Evolutionary conservation across 306 rosid species (phyloP).

Genomic region (Gleditsia sinensis): DNA sequence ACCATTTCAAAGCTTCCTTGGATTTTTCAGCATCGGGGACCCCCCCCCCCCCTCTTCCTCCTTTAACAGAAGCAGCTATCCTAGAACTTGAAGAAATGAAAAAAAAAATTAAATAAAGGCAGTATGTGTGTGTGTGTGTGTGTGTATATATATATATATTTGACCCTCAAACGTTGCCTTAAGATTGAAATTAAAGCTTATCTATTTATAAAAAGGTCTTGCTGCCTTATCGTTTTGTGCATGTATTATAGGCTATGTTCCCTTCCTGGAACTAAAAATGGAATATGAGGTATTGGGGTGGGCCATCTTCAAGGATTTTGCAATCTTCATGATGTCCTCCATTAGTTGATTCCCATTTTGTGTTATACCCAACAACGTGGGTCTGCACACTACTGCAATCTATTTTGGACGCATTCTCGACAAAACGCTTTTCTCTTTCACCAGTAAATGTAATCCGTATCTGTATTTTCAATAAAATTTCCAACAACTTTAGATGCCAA

Average conservation of each 20-base stretch:
- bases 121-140: too few species aligned
- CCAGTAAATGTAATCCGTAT: too few species aligned
- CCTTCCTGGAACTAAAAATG: conserved; percentile 9
- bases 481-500: background rate
- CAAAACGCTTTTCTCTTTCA: too few species aligned
- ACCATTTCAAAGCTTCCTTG: background rate
- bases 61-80: too few species aligned
- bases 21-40: too few species aligned
- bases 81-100: too few species aligned
- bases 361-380: background rate
- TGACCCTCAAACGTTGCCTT: conserved; percentile 31
- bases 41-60: too few species aligned
- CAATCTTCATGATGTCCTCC: conserved; percentile 30
- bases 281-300: background rate
- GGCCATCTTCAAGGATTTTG: conserved; percentile 43
- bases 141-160: too few species aligned
- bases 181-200: conserved; percentile 22
- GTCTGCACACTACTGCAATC: background rate
- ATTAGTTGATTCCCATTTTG: conserved; percentile 13
- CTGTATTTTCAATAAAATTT: too few species aligned
- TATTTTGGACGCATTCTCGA: conserved; percentile 3
- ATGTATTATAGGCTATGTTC: background rate
- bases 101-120: too few species aligned
- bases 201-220: conserved; percentile 9
- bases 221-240: conserved; percentile 35